Evolutionary conservation across 768 basidiomycete genomes (phyloP).

Genomic region (Rhodocollybia butyracea): DNA sequence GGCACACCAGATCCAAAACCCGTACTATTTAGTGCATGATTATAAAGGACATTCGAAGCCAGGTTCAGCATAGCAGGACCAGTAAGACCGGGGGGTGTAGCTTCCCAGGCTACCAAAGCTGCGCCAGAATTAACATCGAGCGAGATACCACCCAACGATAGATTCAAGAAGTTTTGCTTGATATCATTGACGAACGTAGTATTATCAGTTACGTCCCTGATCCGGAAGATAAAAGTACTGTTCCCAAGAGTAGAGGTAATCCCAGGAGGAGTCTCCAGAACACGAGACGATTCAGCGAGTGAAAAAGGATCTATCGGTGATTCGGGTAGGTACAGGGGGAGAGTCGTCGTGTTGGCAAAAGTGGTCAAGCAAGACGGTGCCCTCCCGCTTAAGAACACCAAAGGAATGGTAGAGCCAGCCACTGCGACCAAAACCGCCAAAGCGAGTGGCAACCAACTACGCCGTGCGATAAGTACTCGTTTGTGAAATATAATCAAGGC

Average conservation of each 20-base stretch:
- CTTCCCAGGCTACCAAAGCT: constrained; percentile 71
- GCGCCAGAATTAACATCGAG: constrained; percentile 46
- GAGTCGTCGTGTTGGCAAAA: constrained; percentile 31
- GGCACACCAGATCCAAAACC: constrained; percentile 34
- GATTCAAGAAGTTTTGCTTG: constrained; percentile 45
- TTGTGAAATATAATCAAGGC: constrained; percentile 75
- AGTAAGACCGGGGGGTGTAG: constrained; percentile 51
- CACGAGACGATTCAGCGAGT: constrained; percentile 27
- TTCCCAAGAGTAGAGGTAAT: constrained; percentile 45
- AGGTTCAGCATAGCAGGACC: constrained; percentile 67
- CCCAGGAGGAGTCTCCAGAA: constrained; percentile 54
- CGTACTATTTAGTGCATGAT: constrained; percentile 53
- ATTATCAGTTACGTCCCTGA: constrained; percentile 49
- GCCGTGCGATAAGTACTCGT: constrained; percentile 56
- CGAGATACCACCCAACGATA: constrained; percentile 69
- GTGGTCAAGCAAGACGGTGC: constrained; percentile 46
- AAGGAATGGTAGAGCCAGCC: constrained; percentile 63
- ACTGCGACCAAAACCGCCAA: constrained; percentile 53
- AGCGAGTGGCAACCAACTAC: constrained; percentile 66
- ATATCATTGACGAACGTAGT: constrained; percentile 56
- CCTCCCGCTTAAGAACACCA: constrained; percentile 57
- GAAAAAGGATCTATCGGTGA: constrained; percentile 36
- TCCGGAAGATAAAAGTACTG: constrained; percentile 29
- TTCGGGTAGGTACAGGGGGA: constrained; percentile 54
- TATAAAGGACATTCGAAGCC: constrained; percentile 64